These are phyloP conservation scores for Jamesozyma piceae DNA, from an alignment of 805 yeast genomes.

Conservation along the genomic window DNA sequence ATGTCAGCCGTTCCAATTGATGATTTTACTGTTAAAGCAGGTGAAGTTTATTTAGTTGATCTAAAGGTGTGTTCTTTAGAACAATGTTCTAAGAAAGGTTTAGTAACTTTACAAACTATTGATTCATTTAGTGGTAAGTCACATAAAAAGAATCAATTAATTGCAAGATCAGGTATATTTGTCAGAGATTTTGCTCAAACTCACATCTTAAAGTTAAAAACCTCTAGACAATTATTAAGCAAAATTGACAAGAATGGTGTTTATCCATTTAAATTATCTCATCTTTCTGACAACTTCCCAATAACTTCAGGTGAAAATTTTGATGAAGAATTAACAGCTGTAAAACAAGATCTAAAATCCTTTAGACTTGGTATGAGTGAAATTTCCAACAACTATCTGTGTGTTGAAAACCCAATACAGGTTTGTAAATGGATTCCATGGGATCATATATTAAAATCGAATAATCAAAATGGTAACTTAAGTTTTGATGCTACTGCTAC, in stretches of 20 bases:
- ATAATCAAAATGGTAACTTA: slow-evolving; percentile 57
- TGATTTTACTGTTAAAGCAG: slow-evolving; percentile 62
- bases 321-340: slow-evolving; percentile 31
- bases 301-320: slow-evolving; percentile 33
- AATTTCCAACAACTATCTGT: slow-evolving; percentile 67
- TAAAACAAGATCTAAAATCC: slow-evolving; percentile 48
- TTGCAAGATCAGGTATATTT: slow-evolving; percentile 60
- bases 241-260: slow-evolving; percentile 74
- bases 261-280: slow-evolving; percentile 81
- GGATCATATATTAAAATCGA: slow-evolving; percentile 48
- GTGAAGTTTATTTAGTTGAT: slow-evolving; percentile 83
- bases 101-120: slow-evolving; percentile 56
- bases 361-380: slow-evolving; percentile 73
- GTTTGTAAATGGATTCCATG: slow-evolving; percentile 67
- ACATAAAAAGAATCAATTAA: slow-evolving; percentile 41
- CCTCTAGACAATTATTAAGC: slow-evolving; percentile 61
- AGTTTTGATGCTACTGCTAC: slow-evolving; percentile 58
- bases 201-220: slow-evolving; percentile 65
- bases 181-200: slow-evolving; percentile 81
- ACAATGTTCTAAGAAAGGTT: slow-evolving; percentile 48
- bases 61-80: slow-evolving; percentile 65
- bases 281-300: slow-evolving; percentile 56
- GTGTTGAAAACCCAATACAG: slow-evolving; percentile 64
- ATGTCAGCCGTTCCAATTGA: slow-evolving; percentile 65
- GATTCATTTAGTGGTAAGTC: slow-evolving; percentile 58